phyloP scores from a whole-genome alignment of 2,329 filamentous ascomycete genomes.

The Xenosphaeropsis pyriputrescens region DNA sequence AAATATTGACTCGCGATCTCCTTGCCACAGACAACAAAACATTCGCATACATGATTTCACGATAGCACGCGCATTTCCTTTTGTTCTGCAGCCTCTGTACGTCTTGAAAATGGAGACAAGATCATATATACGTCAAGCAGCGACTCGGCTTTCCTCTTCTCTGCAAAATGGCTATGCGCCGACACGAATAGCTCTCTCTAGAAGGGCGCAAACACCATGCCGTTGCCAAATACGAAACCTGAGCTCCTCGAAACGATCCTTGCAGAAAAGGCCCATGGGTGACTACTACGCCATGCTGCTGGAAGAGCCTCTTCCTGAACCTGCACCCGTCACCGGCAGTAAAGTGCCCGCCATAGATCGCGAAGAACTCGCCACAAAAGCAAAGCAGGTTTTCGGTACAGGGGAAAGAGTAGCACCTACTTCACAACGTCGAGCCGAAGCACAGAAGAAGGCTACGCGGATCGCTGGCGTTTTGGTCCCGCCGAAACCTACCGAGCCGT shows the following conservation, averaged over 20 bases:
- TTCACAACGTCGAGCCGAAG: conserved; percentile 46
- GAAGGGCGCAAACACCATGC: too few relatives aligned
- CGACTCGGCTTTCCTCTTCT: too few relatives aligned
- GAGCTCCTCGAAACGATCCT: too few relatives aligned
- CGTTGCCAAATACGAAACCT: too few relatives aligned
- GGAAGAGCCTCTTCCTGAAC: conserved; percentile 5
- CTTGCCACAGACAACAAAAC: background rate
- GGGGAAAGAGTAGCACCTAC: conserved; percentile 50
- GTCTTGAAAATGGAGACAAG: too few relatives aligned
- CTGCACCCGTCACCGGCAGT: conserved; percentile 1
- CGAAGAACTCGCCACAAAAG: conserved; percentile 20
- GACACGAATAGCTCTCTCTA: too few relatives aligned
- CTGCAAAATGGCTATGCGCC: too few relatives aligned
- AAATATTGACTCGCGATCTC: background rate
- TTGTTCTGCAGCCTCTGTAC: background rate
- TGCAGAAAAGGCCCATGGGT: conserved; percentile 27
- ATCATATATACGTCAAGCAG: background rate
- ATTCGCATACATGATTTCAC: conserved; percentile 8
- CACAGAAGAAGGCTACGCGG: conserved; percentile 41
- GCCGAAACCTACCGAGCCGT: conserved; percentile 73
- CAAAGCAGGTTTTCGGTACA: conserved; percentile 68
- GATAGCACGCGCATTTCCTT: conserved; percentile 5
- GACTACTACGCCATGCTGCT: conserved; percentile 37
- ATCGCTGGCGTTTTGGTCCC: conserved; percentile 74
- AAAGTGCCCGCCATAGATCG: conserved; percentile 2